Evolutionary conservation across 2,329 filamentous ascomycete genomes (phyloP).

Genomic region (Phyllosticta paracitricarpa): DNA sequence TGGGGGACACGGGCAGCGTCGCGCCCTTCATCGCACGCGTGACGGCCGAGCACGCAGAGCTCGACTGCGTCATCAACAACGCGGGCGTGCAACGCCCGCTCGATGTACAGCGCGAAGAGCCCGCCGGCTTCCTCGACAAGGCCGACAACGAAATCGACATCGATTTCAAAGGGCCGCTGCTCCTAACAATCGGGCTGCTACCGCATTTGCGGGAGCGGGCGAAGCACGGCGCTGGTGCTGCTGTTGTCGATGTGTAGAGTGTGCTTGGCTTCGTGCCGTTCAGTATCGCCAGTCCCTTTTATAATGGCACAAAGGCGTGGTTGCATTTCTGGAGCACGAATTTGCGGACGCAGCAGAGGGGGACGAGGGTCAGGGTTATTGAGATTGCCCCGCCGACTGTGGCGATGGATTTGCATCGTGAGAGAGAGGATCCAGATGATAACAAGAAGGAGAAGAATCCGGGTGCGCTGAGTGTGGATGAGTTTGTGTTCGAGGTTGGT

Average conservation of each 20-base stretch:
- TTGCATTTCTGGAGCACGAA: constrained; percentile 49
- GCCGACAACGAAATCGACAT: constrained; percentile 50
- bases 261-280: constrained; percentile 45
- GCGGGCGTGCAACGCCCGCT: constrained; percentile 49
- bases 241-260: constrained; percentile 47
- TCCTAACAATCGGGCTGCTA: constrained; percentile 41
- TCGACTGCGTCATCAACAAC: constrained; percentile 52
- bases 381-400: constrained; percentile 49
- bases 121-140: constrained; percentile 35
- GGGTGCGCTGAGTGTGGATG: constrained; percentile 38
- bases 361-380: constrained; percentile 38
- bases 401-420: constrained; percentile 45
- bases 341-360: constrained; percentile 40
- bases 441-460: constrained; percentile 49
- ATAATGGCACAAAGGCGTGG: constrained; percentile 51
- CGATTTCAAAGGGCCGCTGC: constrained; percentile 50
- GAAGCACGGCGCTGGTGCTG: constrained; percentile 22
- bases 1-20: constrained; percentile 35
- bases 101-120: constrained; percentile 30
- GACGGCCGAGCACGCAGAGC: constrained; percentile 36
- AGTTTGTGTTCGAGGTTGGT: constrained; percentile 43
- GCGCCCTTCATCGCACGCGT: constrained; percentile 37
- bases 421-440: constrained; percentile 46
- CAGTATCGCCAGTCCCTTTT: constrained; percentile 46
- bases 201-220: constrained; percentile 32